phyloP scores from a whole-genome alignment of 2,329 filamentous ascomycete genomes.

The Trichoderma lentiforme region DNA sequence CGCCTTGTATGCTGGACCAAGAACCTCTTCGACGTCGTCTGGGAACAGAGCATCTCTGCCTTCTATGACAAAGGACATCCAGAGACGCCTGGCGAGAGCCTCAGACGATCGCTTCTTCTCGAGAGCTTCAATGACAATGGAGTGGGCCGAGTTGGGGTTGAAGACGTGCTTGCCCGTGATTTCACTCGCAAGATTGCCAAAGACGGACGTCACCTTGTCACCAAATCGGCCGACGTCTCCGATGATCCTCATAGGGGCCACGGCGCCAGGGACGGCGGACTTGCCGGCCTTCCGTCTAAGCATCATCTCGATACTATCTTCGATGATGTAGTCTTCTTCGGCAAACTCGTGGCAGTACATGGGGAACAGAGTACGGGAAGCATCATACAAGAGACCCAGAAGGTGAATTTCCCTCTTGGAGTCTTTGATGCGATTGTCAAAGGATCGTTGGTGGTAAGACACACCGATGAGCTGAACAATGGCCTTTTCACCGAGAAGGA shows the following conservation, averaged over 20 bases:
- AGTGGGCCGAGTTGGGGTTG: conserved; percentile 86
- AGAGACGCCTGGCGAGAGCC: conserved; percentile 88
- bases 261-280: conserved; percentile 53
- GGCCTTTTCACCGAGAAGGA: conserved; percentile 73
- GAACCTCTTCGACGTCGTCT: conserved; percentile 84
- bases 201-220: conserved; percentile 88
- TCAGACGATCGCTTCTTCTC: conserved; percentile 82
- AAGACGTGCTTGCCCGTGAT: conserved; percentile 95
- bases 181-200: conserved; percentile 90
- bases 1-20: conserved; percentile 67
- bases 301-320: conserved; percentile 72
- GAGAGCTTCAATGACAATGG: conserved; percentile 81
- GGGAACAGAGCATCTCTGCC: conserved; percentile 73
- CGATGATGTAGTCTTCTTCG: conserved; percentile 90
- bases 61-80: conserved; percentile 97
- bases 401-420: conserved; percentile 85
- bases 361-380: conserved; percentile 83
- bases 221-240: conserved; percentile 76
- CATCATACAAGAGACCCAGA: conserved; percentile 82
- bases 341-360: conserved; percentile 87
- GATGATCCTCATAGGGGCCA: conserved; percentile 76
- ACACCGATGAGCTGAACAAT: conserved; percentile 81
- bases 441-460: conserved; percentile 81
- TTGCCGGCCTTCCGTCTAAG: conserved; percentile 51
- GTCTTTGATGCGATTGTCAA: conserved; percentile 77